Conservation (phyloP, 1,139 yeast species). For the Taphrina confusa region DNA sequence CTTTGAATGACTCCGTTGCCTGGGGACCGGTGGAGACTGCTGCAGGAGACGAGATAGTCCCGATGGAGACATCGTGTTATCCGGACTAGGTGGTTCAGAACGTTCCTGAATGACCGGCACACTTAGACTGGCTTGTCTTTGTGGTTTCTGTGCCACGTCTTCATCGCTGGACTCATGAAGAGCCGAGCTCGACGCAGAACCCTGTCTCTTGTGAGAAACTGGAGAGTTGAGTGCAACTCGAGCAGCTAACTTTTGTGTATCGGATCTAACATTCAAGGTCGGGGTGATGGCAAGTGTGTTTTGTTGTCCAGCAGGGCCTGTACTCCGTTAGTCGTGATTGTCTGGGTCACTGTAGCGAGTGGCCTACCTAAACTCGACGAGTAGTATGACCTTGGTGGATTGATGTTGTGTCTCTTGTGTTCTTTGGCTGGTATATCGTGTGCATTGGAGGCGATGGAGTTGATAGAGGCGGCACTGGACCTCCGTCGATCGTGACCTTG, state of each 20-base stretch:
- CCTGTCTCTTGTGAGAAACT: neutral
- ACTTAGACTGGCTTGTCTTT: neutral
- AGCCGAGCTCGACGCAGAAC: neutral
- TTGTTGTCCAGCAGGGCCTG: constrained; percentile 12
- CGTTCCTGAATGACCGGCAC: constrained; percentile 25
- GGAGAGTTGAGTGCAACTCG: constrained; percentile 16
- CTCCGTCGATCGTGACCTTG: constrained; percentile 5
- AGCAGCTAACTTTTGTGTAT: constrained; percentile 31
- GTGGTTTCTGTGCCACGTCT: neutral
- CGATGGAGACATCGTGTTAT: constrained; percentile 18
- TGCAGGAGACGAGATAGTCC: constrained; percentile 15
- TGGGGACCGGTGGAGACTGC: constrained; percentile 13
- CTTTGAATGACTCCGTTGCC: constrained; percentile 6
- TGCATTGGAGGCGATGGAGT: neutral
- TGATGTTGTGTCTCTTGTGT: constrained; percentile 1
- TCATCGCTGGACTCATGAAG: neutral
- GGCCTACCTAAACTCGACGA: constrained; percentile 18
- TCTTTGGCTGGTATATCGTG: neutral
- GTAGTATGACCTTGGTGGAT: constrained; percentile 19
- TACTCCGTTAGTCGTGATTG: too few species aligned
- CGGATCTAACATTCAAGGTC: constrained; percentile 16
- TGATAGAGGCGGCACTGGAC: constrained; percentile 5
- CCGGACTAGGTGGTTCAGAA: constrained; percentile 30
- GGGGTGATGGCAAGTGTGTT: constrained; percentile 12
- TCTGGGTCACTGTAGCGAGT: too few species aligned